These are phyloP conservation scores for Hypoxylon sp. DNA, from an alignment of 2,329 filamentous ascomycete genomes.

Conservation along the genomic window DNA sequence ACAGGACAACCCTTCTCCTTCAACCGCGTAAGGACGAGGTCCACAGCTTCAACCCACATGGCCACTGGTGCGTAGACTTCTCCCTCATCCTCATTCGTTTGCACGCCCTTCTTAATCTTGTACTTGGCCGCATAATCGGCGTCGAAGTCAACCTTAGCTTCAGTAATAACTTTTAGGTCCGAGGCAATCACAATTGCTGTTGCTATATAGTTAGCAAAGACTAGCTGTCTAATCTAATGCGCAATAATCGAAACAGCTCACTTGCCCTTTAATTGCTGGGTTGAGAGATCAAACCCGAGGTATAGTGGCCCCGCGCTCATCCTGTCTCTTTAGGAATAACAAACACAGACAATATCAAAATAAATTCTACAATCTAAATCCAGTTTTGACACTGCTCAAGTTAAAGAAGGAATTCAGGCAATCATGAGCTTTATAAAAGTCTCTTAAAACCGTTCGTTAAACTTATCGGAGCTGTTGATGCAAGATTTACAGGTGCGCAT, in stretches of 20 bases:
- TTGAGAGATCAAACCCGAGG: constrained; percentile 95
- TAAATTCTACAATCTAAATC: constrained; percentile 19
- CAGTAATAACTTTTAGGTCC: constrained; percentile 82
- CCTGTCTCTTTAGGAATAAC: constrained; percentile 28
- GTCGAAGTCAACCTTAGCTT: constrained; percentile 97
- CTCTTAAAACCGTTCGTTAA: constrained; percentile 26
- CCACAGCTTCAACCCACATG: constrained; percentile 94
- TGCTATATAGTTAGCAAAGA: constrained; percentile 26
- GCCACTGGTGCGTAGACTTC: constrained; percentile 95
- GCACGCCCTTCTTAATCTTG: constrained; percentile 88
- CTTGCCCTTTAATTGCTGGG: constrained; percentile 93
- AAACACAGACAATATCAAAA: constrained; percentile 9
- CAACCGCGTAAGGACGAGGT: constrained; percentile 84
- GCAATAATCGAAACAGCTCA: constrained; percentile 16
- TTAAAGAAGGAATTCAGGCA: constrained; percentile 13
- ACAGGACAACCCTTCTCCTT: constrained; percentile 80
- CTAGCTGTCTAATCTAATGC: background rate
- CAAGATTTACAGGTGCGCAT: constrained; percentile 34
- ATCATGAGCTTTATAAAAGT: constrained; percentile 28
- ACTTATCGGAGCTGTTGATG: constrained; percentile 36
- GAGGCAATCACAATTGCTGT: constrained; percentile 87
- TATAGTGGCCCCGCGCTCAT: constrained; percentile 75
- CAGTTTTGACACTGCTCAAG: background rate
- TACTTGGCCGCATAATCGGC: constrained; percentile 81
- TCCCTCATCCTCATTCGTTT: constrained; percentile 83